Conservation (phyloP, 495 filamentous ascomycete species). For the Lasiosphaeriaceae sp. region DNA sequence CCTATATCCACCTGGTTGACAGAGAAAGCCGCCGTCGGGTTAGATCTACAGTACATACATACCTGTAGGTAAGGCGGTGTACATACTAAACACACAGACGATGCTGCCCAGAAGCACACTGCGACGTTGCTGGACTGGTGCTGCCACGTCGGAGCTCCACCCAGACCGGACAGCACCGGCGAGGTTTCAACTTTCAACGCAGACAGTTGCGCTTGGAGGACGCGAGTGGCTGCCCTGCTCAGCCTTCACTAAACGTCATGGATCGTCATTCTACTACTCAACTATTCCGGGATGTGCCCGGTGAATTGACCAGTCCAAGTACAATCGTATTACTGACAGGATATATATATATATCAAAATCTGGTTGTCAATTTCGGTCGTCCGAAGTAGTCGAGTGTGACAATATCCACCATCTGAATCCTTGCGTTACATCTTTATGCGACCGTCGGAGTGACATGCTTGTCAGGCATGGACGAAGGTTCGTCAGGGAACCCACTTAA, state of each 20-base stretch:
- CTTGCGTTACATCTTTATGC: conserved; percentile 21
- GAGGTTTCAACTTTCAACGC: too few species aligned
- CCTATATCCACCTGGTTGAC: not conserved
- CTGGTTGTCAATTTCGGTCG: not conserved
- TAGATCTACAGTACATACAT: not conserved
- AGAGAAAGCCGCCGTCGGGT: not conserved
- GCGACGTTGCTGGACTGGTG: too few species aligned
- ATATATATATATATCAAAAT: not conserved
- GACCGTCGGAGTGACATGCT: not conserved
- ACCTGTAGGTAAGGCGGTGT: not conserved
- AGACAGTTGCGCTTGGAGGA: too few species aligned
- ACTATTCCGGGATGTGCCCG: too few species aligned
- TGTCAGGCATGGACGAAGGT: conserved; percentile 1
- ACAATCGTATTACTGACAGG: too few species aligned
- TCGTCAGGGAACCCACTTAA: conserved; percentile 2
- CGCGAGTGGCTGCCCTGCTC: too few species aligned
- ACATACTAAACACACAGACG: not conserved
- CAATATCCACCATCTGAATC: conserved; percentile 2
- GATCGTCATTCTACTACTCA: too few species aligned
- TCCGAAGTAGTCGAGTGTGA: conserved; percentile 2
- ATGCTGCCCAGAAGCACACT: not conserved
- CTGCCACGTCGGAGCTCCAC: too few species aligned
- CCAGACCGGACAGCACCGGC: too few species aligned
- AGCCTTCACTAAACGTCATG: too few species aligned
- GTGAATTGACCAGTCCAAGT: too few species aligned